Base-by-base conservation (phyloP, 768 basidiomycete species). In the Roridomyces roridus region DNA sequence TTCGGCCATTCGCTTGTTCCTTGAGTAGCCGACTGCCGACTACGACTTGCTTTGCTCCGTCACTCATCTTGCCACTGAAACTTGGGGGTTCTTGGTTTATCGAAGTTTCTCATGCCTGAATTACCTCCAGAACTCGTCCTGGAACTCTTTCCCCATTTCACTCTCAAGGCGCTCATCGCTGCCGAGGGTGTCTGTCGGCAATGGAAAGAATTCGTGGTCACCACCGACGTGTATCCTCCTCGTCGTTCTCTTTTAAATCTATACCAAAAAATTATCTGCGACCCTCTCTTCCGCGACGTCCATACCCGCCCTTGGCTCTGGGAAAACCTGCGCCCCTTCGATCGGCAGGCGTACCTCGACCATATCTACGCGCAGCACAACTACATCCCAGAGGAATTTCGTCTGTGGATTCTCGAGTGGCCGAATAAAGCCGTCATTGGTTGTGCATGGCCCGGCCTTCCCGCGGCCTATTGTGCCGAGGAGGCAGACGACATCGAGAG, bases 331-430 rank as follows among this genome's bases (percentile, higher is more conserved):
- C 35, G 46, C 34, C 31, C 35, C 5, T 55, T 52, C 49, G 65
- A 67, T 48, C 56, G 63, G 25, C 40, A 59, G 20, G 50, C 36
- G n/a, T 59, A 65, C 56, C 45, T 64, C 41, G 24, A 44, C 11
- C 40, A 37, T 28, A 54, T 65, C n/a, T 29, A 46, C 18, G 15
- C 25, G 4, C 46, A 41, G 18, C 58, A 57, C 17, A 17, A 54
- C 23, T 25, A 36, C n/a, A 28, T 63, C 3, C 67, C 67, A 14
- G 59, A 67, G 41, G 61, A 67, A 11, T 63, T 68, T 45, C 26
- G 47, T n/a, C 34, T 64, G 17, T 68, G 66, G 66, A 46, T 68
- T 59, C n/a, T 61, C 35, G 67, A 68, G 48, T 68, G 67, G 67
- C 67, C 67, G 17, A 62, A 55, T 17, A 43, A 55, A 28, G 67